phyloP scores from a whole-genome alignment of 495 filamentous ascomycete genomes.

The Apiosordaria backusii region DNA sequence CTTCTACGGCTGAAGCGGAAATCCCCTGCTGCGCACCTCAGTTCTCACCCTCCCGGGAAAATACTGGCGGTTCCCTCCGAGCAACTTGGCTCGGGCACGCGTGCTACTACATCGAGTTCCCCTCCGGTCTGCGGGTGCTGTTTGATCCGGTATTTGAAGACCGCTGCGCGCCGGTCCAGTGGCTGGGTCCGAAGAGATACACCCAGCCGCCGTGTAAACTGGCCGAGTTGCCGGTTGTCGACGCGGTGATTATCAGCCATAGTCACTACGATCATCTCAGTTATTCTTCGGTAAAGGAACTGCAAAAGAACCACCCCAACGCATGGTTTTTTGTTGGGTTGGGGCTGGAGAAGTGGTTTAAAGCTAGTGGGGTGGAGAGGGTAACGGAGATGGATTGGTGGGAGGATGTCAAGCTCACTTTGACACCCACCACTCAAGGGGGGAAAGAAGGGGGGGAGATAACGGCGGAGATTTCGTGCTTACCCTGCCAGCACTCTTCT shows the following conservation, averaged over 20 bases:
- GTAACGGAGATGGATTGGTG: conserved; percentile 96
- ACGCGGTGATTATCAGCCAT: conserved; percentile 88
- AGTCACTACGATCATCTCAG: conserved; percentile 94
- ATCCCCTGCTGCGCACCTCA: conserved; percentile 57
- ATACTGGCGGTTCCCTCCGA: conserved; percentile 56
- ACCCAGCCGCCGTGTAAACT: conserved; percentile 76
- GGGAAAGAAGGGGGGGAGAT: conserved; percentile 47
- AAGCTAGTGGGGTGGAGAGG: conserved; percentile 58
- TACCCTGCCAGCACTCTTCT: conserved; percentile 83
- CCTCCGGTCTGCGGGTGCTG: conserved; percentile 78
- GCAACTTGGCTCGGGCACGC: conserved; percentile 98
- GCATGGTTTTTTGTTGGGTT: conserved; percentile 87
- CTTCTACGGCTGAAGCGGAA: conserved; percentile 59
- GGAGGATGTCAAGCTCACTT: conserved; percentile 71
- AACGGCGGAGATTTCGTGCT: conserved; percentile 69
- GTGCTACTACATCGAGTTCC: conserved; percentile 91
- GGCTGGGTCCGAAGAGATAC: conserved; percentile 74
- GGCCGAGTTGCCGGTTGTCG: conserved; percentile 75
- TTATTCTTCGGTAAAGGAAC: conserved; percentile 64
- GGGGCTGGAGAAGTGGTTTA: conserved; percentile 88
- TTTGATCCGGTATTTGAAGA: conserved; percentile 95
- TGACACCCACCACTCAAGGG: conserved; percentile 40
- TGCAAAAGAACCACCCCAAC: conserved; percentile 68
- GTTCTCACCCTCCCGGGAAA: conserved; percentile 59
- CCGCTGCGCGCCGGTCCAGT: conserved; percentile 73